phyloP scores from a whole-genome alignment of 23 red algal species.

The Agarophyton chilense region DNA sequence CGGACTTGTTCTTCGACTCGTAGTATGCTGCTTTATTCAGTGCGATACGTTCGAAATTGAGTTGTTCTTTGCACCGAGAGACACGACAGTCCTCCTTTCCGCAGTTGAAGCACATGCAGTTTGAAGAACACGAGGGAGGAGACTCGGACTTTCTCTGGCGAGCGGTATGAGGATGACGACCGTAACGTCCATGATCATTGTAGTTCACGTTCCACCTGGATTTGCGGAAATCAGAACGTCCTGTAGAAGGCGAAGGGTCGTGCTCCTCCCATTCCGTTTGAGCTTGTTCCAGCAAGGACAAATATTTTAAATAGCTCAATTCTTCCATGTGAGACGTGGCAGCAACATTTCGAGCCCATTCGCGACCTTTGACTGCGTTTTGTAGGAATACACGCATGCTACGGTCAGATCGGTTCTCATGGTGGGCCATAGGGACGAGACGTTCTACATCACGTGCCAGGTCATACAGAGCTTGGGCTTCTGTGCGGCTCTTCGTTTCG shows the following conservation, averaged over 20 bases:
- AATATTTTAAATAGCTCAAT: slow-evolving; percentile 11
- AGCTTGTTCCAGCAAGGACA: slow-evolving; percentile 4
- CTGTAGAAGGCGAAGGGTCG: not conserved
- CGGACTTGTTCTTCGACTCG: slow-evolving; percentile 2
- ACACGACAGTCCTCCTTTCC: not conserved
- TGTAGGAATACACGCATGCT: not conserved
- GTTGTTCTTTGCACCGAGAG: not conserved
- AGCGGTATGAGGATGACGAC: not conserved
- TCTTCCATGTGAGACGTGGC: not conserved
- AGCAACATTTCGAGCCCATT: not conserved
- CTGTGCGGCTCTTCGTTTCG: not conserved
- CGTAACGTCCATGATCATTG: not conserved
- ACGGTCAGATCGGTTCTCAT: not conserved
- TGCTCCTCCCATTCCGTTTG: slow-evolving; percentile 12
- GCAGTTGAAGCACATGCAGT: slow-evolving; percentile 43
- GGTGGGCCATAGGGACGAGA: not conserved
- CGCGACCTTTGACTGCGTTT: not conserved
- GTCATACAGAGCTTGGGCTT: not conserved
- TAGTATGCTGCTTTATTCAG: not conserved
- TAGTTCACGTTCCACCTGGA: slow-evolving; percentile 43
- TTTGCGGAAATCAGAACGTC: not conserved
- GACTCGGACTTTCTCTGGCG: not conserved
- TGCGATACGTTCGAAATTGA: slow-evolving; percentile 22
- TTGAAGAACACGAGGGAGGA: too few species aligned
- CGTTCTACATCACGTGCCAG: not conserved